phyloP scores from a whole-genome alignment of 306 rosid genomes.

The Dalbergia oliveri region DNA sequence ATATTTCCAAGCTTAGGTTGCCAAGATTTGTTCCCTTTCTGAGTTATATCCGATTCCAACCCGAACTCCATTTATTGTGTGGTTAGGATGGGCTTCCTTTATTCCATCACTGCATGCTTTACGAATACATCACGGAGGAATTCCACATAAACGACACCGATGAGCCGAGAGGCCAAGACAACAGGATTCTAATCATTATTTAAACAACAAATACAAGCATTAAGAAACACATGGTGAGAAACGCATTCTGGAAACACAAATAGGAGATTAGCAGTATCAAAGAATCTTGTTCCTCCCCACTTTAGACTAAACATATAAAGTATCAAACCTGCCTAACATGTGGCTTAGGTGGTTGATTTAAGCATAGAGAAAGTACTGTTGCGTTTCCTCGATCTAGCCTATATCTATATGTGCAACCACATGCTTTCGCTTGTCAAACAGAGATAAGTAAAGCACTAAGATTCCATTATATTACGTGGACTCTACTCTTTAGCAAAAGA shows the following conservation, averaged over 20 bases:
- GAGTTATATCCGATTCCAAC: neutral
- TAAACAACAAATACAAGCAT: conserved; percentile 14
- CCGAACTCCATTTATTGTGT: neutral
- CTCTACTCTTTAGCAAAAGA: conserved; percentile 39
- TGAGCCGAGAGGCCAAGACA: conserved; percentile 33
- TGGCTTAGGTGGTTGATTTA: conserved; percentile 34
- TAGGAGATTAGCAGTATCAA: conserved; percentile 32
- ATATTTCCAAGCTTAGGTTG: neutral
- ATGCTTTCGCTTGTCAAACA: conserved; percentile 36
- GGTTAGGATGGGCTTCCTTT: neutral
- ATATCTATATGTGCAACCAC: conserved; percentile 8
- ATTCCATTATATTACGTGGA: conserved; percentile 38
- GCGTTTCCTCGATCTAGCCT: neutral
- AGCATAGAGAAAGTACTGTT: conserved; percentile 3
- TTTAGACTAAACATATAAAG: conserved; percentile 23
- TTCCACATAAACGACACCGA: conserved; percentile 20
- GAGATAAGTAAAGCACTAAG: conserved; percentile 28
- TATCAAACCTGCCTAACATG: conserved; percentile 19
- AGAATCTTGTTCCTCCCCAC: conserved; percentile 51
- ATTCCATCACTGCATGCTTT: conserved; percentile 27
- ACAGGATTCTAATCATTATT: neutral
- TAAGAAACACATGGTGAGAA: conserved; percentile 10
- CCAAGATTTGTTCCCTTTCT: neutral
- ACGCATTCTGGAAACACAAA: conserved; percentile 1
- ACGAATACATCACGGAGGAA: neutral